Base-by-base conservation (phyloP, 495 filamentous ascomycete species). In the Amorphotheca resinae region DNA sequence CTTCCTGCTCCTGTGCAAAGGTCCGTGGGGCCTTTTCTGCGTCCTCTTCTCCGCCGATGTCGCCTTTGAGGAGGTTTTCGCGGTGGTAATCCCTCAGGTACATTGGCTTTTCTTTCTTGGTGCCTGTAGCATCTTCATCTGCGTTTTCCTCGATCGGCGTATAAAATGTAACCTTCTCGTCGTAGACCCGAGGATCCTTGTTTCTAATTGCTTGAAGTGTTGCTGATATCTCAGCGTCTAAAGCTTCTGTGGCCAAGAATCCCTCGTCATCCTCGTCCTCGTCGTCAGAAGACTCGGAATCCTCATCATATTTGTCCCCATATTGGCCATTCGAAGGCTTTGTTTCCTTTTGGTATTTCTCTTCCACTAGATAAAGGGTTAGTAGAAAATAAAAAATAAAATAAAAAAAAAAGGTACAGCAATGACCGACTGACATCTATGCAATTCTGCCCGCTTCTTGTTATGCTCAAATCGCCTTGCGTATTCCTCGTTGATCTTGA, bases 391-490 rank as follows among this genome's bases (percentile, higher is more conserved):
- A n/a, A n/a, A n/a, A n/a, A n/a, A n/a, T n/a, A n/a, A n/a, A n/a
- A n/a, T n/a, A n/a, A n/a, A n/a, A n/a, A 22, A 36, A 26, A 20
- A 22, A 3, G n/a, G 5, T 38, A 25, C 8, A 30, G 18, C 8
- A 38, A 20, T 31, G 12, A 42, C 33, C 14, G 15, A 70, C 77
- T 65, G 64, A 89, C 87, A 62, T 56, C 78, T 72, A n/a, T 82
- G 75, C 41, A 80, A 67, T 57, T 98, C 91, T 62, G 91, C 87
- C 21, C 91, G 76, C 65, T 89, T 91, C 67, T 95, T 94, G 65
- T 98, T 98, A 58, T 95, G 70, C 59, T 96, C 88, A 53, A 95
- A 96, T 28, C 85, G 69, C 51, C 75, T 74, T 42, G 91, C 91
- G 59, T 81, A 98, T 40, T 89, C 84, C 54, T 83, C 69, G 60